Conservation (phyloP, 208 protist species). For the Crithidia acanthocephali region DNA sequence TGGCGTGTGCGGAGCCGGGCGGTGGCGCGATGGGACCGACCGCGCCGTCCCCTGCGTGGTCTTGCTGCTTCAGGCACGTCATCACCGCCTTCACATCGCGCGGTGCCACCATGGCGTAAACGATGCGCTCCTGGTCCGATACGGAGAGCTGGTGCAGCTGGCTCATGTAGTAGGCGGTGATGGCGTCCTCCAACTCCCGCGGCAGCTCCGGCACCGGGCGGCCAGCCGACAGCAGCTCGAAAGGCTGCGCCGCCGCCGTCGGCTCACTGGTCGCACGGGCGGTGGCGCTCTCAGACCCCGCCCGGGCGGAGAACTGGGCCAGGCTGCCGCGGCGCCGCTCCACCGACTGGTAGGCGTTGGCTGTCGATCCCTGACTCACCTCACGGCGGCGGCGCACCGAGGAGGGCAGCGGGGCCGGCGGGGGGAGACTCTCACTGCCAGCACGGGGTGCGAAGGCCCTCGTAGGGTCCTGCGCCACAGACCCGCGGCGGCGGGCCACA, state of each 20-base stretch:
- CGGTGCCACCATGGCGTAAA: slow-evolving; percentile 34
- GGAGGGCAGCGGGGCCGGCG: not conserved
- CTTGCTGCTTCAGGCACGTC: slow-evolving; percentile 45
- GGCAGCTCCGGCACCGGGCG: slow-evolving; percentile 42
- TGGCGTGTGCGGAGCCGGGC: not conserved
- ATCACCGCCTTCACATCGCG: slow-evolving; percentile 43
- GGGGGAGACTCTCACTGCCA: slow-evolving; percentile 2
- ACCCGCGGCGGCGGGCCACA: slow-evolving; percentile 9
- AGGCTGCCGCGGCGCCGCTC: slow-evolving; percentile 10
- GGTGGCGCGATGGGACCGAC: no score
- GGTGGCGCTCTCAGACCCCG: not conserved
- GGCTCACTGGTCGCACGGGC: not conserved
- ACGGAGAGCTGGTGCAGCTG: slow-evolving; percentile 44
- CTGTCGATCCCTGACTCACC: slow-evolving; percentile 6
- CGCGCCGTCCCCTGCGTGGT: slow-evolving; percentile 17
- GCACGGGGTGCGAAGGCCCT: not conserved
- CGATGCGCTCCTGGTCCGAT: slow-evolving; percentile 50
- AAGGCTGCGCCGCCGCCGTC: slow-evolving; percentile 1
- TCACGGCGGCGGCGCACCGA: slow-evolving; percentile 14
- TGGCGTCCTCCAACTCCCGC: slow-evolving; percentile 40
- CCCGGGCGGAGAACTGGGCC: not conserved
- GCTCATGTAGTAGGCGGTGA: slow-evolving; percentile 46
- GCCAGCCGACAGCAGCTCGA: slow-evolving; percentile 34
- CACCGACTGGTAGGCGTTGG: slow-evolving; percentile 1
- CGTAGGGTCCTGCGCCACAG: not conserved